Evolutionary conservation across 208 protist genomes (phyloP).

Genomic region (Porcisia hertigi): DNA sequence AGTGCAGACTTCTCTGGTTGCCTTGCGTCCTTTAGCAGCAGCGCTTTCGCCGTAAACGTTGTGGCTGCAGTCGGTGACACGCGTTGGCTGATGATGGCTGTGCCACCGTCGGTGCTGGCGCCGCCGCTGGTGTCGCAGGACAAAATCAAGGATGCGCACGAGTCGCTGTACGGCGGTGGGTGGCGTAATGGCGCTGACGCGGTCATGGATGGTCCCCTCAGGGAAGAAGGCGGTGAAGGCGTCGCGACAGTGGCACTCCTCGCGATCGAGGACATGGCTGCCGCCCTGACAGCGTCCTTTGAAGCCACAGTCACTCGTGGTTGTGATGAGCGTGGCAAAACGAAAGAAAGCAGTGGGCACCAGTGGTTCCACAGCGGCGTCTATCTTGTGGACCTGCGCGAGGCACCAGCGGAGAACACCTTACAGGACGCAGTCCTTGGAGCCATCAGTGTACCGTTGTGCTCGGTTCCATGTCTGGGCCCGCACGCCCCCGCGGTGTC

Average conservation of each 20-base stretch:
- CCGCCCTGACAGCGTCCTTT: conserved; percentile 7
- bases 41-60: conserved; percentile 32
- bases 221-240: background rate
- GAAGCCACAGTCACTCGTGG: background rate
- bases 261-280: conserved; percentile 17
- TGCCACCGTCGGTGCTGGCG: conserved; percentile 40
- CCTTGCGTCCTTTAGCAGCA: conserved; percentile 45
- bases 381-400: conserved; percentile 62
- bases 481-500: background rate
- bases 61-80: conserved; percentile 39
- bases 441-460: conserved; percentile 48
- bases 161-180: background rate
- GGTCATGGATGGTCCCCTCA: background rate
- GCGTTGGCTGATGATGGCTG: conserved; percentile 33
- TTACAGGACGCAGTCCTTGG: conserved; percentile 42
- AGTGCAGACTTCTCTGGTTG: conserved; percentile 52
- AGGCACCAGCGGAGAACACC: background rate
- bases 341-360: background rate
- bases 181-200: background rate
- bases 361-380: conserved; percentile 44
- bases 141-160: background rate
- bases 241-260: conserved; percentile 9
- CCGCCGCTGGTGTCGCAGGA: conserved; percentile 1
- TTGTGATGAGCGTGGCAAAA: background rate
- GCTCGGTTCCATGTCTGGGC: background rate